Percentiles rank a stretch among this genome's conserved stretches.
phyloP scores from a whole-genome alignment of 208 protist species.

The Herpetomonas samuelpessoai region DNA sequence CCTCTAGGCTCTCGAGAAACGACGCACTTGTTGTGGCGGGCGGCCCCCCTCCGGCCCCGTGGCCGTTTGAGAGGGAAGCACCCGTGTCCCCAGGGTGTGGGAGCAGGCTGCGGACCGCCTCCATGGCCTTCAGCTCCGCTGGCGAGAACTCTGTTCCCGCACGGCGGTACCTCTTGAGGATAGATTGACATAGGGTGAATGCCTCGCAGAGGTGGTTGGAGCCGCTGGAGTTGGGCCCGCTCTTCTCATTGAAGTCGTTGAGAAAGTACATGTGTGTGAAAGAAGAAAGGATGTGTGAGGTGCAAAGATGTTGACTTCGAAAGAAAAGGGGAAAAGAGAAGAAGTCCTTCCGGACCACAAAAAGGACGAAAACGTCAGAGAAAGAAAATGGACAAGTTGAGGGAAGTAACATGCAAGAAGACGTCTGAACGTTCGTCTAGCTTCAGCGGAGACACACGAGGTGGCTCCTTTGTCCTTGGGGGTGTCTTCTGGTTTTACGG shows the following conservation, averaged over 20 bases:
- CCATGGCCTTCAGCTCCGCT: slow-evolving; percentile 50
- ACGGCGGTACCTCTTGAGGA: slow-evolving; percentile 65
- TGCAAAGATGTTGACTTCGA: neutral
- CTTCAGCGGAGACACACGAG: too few species aligned
- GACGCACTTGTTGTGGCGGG: neutral
- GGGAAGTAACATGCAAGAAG: too few species aligned
- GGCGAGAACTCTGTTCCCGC: slow-evolving; percentile 30
- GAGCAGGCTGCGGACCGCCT: slow-evolving; percentile 16
- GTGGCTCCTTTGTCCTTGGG: too few species aligned
- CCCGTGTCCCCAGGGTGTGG: slow-evolving; percentile 5
- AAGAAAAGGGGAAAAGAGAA: slow-evolving; percentile 8
- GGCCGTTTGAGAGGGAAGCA: neutral
- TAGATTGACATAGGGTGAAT: slow-evolving; percentile 66
- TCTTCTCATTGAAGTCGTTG: slow-evolving; percentile 3
- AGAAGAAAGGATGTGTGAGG: neutral
- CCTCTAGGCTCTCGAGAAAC: slow-evolving; percentile 12
- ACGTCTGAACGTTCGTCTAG: too few species aligned
- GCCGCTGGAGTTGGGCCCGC: slow-evolving; percentile 16
- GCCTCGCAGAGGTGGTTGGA: slow-evolving; percentile 69
- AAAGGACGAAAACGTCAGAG: too few species aligned
- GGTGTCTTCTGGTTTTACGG: slow-evolving; percentile 5
- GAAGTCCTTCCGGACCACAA: too few species aligned
- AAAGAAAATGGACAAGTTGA: too few species aligned
- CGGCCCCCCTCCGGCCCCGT: neutral
- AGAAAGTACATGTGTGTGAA: slow-evolving; percentile 3